Conservation (phyloP, 2,329 filamentous ascomycete species). For the Emericellopsis atlantica region DNA sequence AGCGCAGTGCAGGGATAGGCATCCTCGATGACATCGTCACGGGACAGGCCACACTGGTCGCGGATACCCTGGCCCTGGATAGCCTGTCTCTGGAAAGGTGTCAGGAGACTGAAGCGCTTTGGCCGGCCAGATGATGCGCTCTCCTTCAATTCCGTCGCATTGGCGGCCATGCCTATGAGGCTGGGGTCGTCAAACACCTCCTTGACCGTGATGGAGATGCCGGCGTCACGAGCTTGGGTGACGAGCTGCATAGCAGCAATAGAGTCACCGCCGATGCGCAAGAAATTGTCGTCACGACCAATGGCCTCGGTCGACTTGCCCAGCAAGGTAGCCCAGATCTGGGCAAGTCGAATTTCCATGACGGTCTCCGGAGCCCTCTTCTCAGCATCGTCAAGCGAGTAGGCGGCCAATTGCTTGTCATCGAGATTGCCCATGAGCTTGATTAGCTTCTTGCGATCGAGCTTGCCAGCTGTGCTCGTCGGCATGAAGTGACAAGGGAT, state of each 20-base stretch:
- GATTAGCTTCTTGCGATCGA: background rate
- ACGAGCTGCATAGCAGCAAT: constrained; percentile 6
- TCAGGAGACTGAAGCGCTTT: background rate
- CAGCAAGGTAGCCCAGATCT: constrained; percentile 2
- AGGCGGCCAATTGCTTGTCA: background rate
- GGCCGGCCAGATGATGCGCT: background rate
- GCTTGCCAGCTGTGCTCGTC: constrained; percentile 6
- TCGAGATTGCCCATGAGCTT: background rate
- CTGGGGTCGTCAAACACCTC: constrained; percentile 2
- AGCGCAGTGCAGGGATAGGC: constrained; percentile 21
- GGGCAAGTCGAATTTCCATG: constrained; percentile 1
- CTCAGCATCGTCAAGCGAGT: background rate
- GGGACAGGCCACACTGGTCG: background rate
- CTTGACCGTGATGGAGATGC: background rate
- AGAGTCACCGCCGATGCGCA: constrained; percentile 21
- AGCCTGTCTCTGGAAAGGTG: too few species aligned
- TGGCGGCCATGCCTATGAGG: background rate
- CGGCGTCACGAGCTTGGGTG: background rate
- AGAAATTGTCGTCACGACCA: constrained; percentile 3
- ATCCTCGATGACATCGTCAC: constrained; percentile 10
- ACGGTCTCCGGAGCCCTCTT: background rate
- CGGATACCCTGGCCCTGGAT: background rate
- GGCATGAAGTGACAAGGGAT: constrained; percentile 8
- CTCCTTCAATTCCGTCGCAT: background rate
- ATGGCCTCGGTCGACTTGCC: background rate